Base-by-base conservation (phyloP, 2,329 filamentous ascomycete species). In the Epichloe gansuensis region DNA sequence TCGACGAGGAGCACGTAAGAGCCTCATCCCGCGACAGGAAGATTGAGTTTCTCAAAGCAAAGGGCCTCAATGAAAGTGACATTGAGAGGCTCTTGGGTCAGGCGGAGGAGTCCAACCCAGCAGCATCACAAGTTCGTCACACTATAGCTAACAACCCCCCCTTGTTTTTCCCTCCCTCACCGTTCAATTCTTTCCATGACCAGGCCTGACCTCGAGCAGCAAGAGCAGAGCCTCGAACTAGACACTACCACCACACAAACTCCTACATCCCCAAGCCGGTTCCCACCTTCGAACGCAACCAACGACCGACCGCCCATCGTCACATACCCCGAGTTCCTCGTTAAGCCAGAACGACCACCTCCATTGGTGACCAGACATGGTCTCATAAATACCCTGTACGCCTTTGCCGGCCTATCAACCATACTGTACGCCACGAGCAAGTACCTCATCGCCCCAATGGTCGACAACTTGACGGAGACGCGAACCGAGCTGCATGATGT, bases 1-100 rank as follows among this genome's bases (percentile, higher is more conserved):
- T 96, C 4, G 74, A 86, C 49, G 85, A 94, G 55, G 81, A 86
- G 7, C 74, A 76, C 21, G 86, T 95, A 53, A 81, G 78, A 54
- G 72, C 84, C 66, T 81, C 85, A 37, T 75, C 85, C 0, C 75
- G 76, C 45, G 84, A 88, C 52, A 83, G 82, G 67, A 95, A 95
- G 71, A 73, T 78, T 21, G 77, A 79, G 7, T 95, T 95, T 60
- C 71, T 96, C 1, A 77, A 83, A 62, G 80, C 80, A 49, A 96
- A 96, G 66, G 88, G 88, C 3, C 71, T 95, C 7, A 71, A 70
- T 3, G 71, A 77, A 4, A 73, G 76, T 35, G 82, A 91, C 56
- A 88, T 95, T 55, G 72, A 87, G 58, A 71, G 73, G 48, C 72
- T 95, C 7, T 69, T 95, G 15, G 63, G 57, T 3, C 62, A 67